Conservation (phyloP, 2,329 filamentous ascomycete genomes). For the Stagonosporopsis chrysanthemi region DNA sequence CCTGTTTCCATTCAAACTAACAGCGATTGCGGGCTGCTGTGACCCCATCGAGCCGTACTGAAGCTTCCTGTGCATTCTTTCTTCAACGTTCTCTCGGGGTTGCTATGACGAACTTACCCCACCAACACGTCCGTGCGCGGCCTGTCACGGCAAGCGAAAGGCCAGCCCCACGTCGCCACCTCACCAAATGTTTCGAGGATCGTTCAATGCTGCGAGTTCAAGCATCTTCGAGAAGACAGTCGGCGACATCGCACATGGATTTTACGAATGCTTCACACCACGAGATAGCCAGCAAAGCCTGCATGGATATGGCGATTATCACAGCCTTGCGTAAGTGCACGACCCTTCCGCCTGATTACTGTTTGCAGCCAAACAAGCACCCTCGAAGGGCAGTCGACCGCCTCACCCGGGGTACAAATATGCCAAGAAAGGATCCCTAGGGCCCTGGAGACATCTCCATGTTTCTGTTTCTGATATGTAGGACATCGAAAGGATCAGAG, state of each 20-base stretch:
- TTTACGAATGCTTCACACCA: not conserved
- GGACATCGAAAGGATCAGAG: no score
- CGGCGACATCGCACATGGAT: not conserved
- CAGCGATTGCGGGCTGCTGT: slow-evolving; percentile 11
- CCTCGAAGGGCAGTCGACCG: not conserved
- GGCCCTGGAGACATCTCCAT: not conserved
- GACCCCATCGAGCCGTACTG: slow-evolving; percentile 10
- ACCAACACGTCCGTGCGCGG: slow-evolving; percentile 14
- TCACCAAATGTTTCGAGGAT: slow-evolving; percentile 5
- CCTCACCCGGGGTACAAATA: not conserved
- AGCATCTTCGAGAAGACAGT: slow-evolving; percentile 14
- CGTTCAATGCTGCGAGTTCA: not conserved
- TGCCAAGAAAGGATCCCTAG: not conserved
- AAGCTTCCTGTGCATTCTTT: slow-evolving; percentile 20
- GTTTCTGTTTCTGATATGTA: not conserved
- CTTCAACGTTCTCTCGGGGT: slow-evolving; percentile 15
- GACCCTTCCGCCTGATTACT: not conserved
- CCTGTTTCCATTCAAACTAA: slow-evolving; percentile 10
- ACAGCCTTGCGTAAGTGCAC: slow-evolving; percentile 6
- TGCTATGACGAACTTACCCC: slow-evolving; percentile 24
- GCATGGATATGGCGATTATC: not conserved
- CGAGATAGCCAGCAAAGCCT: not conserved
- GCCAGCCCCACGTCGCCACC: slow-evolving; percentile 15
- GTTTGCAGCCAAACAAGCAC: not conserved
- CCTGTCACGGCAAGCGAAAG: slow-evolving; percentile 1